phyloP scores from a whole-genome alignment of 163 green algal genomes.

The Scenedesmus sp. region DNA sequence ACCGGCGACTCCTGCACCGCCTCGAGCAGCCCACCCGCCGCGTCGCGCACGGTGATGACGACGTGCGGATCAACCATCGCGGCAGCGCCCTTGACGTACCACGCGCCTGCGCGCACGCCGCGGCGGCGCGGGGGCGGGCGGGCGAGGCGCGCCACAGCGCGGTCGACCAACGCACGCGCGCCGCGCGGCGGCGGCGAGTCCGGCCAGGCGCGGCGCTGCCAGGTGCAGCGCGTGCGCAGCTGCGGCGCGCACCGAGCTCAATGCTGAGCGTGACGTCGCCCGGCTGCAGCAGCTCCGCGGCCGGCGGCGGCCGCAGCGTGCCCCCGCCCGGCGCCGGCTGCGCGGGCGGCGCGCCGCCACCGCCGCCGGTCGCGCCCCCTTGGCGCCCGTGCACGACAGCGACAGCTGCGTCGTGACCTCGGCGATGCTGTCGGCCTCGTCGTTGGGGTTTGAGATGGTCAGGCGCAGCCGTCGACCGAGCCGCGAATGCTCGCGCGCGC shows the following conservation, averaged over 20 bases:
- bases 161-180: too few relatives aligned
- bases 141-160: too few relatives aligned
- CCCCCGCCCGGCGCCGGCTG: slow-evolving; percentile 12
- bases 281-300: slow-evolving; percentile 14
- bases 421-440: slow-evolving; percentile 8
- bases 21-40: slow-evolving; percentile 57
- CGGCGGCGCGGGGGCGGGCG: not conserved
- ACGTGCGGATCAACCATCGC: slow-evolving; percentile 60
- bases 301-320: slow-evolving; percentile 53
- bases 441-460: slow-evolving; percentile 8
- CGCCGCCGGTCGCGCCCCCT: not conserved
- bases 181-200: too few relatives aligned
- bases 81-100: slow-evolving; percentile 69
- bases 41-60: slow-evolving; percentile 59
- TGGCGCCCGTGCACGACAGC: not conserved
- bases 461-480: not conserved
- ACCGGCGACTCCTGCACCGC: slow-evolving; percentile 56
- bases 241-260: slow-evolving; percentile 40
- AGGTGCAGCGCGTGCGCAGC: not conserved
- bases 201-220: too few relatives aligned
- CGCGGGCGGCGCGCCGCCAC: not conserved
- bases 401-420: slow-evolving; percentile 2
- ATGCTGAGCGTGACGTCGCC: slow-evolving; percentile 54
- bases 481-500: not conserved
- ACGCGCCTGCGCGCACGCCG: slow-evolving; percentile 47